phyloP scores from a whole-genome alignment of 176 grass and related monocot genomes.

The Carex littledalei region DNA sequence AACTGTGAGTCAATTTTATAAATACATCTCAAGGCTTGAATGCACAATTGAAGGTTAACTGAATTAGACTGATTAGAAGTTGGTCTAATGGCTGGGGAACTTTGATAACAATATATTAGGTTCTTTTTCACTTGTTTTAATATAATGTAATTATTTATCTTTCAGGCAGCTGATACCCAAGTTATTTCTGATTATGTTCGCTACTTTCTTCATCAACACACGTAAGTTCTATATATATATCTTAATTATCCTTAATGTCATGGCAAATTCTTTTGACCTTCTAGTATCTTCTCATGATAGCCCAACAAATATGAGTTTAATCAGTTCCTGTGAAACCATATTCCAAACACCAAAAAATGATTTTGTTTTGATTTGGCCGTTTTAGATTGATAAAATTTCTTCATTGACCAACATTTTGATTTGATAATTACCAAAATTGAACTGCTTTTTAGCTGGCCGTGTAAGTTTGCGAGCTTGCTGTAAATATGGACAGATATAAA shows the following conservation, averaged over 20 bases:
- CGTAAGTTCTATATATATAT: conserved; percentile 47
- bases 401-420: background rate
- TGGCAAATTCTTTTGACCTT: background rate
- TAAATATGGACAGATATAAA: conserved; percentile 46
- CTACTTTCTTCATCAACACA: too few relatives aligned
- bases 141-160: too few relatives aligned
- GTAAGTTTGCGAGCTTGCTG: conserved; percentile 30
- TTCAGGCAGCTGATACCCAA: too few relatives aligned
- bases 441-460: conserved; percentile 33
- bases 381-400: too few relatives aligned
- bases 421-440: conserved; percentile 7
- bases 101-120: conserved; percentile 9
- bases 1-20: background rate
- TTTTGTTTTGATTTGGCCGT: too few relatives aligned
- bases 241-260: background rate
- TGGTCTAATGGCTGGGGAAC: background rate
- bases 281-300: background rate
- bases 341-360: background rate
- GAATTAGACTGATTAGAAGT: background rate
- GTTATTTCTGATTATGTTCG: too few relatives aligned
- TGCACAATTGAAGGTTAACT: background rate
- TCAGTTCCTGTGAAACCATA: background rate
- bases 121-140: too few relatives aligned
- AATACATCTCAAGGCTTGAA: background rate
- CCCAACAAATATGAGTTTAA: background rate